phyloP scores from a whole-genome alignment of 805 yeast genomes.

The Starmerella ratchasimensis region DNA sequence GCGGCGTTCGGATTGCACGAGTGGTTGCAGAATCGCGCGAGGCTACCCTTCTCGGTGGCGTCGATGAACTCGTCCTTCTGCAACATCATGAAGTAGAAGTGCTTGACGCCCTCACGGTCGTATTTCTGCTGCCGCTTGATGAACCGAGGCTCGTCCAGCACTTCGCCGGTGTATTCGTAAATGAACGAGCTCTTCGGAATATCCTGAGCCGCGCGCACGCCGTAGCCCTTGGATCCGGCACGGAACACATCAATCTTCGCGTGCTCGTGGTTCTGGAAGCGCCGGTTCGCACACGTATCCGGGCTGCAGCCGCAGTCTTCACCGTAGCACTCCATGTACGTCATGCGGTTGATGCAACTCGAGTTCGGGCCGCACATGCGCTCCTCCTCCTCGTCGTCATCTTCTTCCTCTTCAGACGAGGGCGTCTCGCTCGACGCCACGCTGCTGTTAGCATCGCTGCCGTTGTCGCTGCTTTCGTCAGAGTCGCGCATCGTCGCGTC shows the following conservation, averaged over 20 bases:
- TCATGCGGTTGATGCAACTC: conserved; percentile 82
- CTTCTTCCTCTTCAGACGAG: conserved; percentile 3
- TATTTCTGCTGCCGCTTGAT: conserved; percentile 60
- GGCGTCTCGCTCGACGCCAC: too few species aligned
- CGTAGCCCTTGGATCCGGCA: conserved; percentile 80
- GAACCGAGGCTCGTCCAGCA: conserved; percentile 68
- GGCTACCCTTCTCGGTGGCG: conserved; percentile 77
- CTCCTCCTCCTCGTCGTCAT: not conserved
- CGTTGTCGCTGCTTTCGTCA: conserved; percentile 12
- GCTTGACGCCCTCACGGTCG: conserved; percentile 44
- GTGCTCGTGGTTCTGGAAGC: conserved; percentile 68
- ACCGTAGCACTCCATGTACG: conserved; percentile 81
- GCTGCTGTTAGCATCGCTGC: too few species aligned
- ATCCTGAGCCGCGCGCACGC: conserved; percentile 55
- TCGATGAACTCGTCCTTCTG: conserved; percentile 87
- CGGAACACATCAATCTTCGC: conserved; percentile 67
- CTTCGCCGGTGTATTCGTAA: conserved; percentile 90
- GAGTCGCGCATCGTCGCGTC: conserved; percentile 22
- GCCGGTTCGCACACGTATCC: conserved; percentile 56
- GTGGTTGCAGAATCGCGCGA: conserved; percentile 89
- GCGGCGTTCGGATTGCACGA: conserved; percentile 90
- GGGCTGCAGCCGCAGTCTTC: conserved; percentile 44
- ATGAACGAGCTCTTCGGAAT: conserved; percentile 57
- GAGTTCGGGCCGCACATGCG: conserved; percentile 75
- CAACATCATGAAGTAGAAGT: conserved; percentile 91